phyloP scores from a whole-genome alignment of 305 asterid species.

The Fraxinus floribunda region DNA sequence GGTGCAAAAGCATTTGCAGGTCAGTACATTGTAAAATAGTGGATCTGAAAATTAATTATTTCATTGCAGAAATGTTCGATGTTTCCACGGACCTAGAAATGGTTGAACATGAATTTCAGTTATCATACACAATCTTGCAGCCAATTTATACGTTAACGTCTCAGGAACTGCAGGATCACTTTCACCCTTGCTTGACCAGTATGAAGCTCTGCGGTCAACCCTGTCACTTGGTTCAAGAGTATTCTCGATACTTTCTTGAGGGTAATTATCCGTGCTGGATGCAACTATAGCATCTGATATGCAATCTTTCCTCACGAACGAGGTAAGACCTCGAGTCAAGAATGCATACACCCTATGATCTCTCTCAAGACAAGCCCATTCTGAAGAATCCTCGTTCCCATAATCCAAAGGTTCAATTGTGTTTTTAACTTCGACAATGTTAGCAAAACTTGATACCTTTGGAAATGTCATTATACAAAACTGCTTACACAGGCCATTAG shows the following conservation, averaged over 20 bases:
- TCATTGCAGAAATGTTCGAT: background rate
- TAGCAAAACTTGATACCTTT: conserved; percentile 37
- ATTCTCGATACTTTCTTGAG: conserved; percentile 65
- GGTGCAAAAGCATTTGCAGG: conserved; percentile 29
- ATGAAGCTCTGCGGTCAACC: conserved; percentile 58
- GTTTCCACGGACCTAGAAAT: conserved; percentile 58
- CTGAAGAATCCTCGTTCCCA: conserved; percentile 26
- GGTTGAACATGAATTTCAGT: conserved; percentile 72
- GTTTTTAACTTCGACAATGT: conserved; percentile 36
- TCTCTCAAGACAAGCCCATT: conserved; percentile 42
- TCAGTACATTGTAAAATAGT: conserved; percentile 24
- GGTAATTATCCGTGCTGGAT: conserved; percentile 77
- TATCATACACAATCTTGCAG: conserved; percentile 54
- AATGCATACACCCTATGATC: conserved; percentile 60
- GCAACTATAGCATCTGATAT: conserved; percentile 59
- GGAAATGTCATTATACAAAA: conserved; percentile 61
- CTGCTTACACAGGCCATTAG: conserved; percentile 54
- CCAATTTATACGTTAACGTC: conserved; percentile 55
- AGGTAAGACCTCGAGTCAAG: conserved; percentile 39
- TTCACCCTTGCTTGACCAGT: conserved; percentile 84
- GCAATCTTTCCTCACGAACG: conserved; percentile 41
- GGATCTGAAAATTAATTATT: conserved; percentile 2
- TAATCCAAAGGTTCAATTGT: conserved; percentile 27
- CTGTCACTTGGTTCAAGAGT: conserved; percentile 56
- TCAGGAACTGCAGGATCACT: conserved; percentile 55